phyloP scores from a whole-genome alignment of 331 rosid species.

The Rosa hybrid region DNA sequence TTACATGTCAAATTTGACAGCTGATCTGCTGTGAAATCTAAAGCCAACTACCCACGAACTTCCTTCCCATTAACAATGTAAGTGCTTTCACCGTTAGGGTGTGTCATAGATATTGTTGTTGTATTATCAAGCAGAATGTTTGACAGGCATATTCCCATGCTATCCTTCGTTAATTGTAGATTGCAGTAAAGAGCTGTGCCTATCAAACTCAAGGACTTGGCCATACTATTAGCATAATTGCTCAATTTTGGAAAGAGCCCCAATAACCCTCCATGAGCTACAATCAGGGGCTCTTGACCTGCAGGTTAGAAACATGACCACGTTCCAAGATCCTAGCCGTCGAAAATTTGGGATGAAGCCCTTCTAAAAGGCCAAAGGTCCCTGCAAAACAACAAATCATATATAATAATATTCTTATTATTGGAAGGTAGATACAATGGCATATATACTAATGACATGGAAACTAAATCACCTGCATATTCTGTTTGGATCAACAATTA shows the following conservation, averaged over 20 bases:
- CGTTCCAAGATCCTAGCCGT: too few species aligned
- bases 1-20: constrained; percentile 45
- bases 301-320: too few species aligned
- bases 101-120: constrained; percentile 39
- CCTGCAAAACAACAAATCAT: too few species aligned
- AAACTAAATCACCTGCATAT: too few species aligned
- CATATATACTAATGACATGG: too few species aligned
- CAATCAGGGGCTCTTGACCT: constrained; percentile 66
- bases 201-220: constrained; percentile 30
- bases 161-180: constrained; percentile 77
- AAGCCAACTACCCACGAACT: constrained; percentile 58
- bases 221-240: constrained; percentile 29
- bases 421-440: too few species aligned
- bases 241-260: constrained; percentile 83
- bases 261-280: constrained; percentile 77
- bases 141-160: constrained; percentile 57
- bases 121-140: constrained; percentile 56
- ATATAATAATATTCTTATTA: too few species aligned
- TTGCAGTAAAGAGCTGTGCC: constrained; percentile 53
- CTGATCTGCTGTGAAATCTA: constrained; percentile 40
- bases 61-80: constrained; percentile 57
- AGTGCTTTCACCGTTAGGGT: constrained; percentile 33
- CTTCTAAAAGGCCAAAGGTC: too few species aligned
- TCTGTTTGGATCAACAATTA: too few species aligned
- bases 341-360: too few species aligned